Conservation (phyloP, 176 grass and related monocot genomes). For the Carex kokanica region DNA sequence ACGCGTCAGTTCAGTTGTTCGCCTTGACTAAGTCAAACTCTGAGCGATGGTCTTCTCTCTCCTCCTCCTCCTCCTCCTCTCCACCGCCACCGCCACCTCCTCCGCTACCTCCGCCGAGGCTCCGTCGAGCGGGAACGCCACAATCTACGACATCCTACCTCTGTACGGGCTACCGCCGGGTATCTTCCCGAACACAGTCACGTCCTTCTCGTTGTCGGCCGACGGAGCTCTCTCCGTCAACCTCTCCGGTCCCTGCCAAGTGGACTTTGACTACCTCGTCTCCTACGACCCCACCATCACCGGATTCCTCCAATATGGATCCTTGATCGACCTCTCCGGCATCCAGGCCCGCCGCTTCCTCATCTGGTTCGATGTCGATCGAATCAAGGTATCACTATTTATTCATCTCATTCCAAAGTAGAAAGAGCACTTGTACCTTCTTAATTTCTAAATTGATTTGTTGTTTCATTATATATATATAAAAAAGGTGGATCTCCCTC, state of each 20-base stretch:
- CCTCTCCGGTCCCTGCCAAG: slow-evolving; percentile 52
- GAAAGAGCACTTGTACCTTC: neutral
- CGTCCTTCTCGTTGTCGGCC: slow-evolving; percentile 48
- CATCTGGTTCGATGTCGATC: slow-evolving; percentile 53
- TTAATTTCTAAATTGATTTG: neutral
- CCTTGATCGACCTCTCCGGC: slow-evolving; percentile 37
- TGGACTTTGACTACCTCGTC: slow-evolving; percentile 52
- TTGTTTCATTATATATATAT: neutral
- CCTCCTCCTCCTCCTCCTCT: neutral
- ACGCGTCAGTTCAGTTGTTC: no score
- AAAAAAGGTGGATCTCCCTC: slow-evolving; percentile 35
- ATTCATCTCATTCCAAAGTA: no score
- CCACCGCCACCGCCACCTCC: slow-evolving; percentile 2
- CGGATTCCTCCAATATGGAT: slow-evolving; percentile 53
- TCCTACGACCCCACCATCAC: slow-evolving; percentile 40
- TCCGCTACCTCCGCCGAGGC: neutral
- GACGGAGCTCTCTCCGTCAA: slow-evolving; percentile 56
- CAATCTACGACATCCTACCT: slow-evolving; percentile 63
- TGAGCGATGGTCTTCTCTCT: neutral
- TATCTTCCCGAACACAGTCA: slow-evolving; percentile 56
- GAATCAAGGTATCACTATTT: slow-evolving; percentile 51
- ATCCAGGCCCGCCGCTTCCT: slow-evolving; percentile 64
- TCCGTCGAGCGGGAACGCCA: slow-evolving; percentile 20
- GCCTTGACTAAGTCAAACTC: no score
- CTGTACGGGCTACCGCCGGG: slow-evolving; percentile 51